Evolutionary conservation across 2,329 filamentous ascomycete species (phyloP), one percentile per base, ranked within the genome.

Genomic region (Cytospora paraplurivora): DNA sequence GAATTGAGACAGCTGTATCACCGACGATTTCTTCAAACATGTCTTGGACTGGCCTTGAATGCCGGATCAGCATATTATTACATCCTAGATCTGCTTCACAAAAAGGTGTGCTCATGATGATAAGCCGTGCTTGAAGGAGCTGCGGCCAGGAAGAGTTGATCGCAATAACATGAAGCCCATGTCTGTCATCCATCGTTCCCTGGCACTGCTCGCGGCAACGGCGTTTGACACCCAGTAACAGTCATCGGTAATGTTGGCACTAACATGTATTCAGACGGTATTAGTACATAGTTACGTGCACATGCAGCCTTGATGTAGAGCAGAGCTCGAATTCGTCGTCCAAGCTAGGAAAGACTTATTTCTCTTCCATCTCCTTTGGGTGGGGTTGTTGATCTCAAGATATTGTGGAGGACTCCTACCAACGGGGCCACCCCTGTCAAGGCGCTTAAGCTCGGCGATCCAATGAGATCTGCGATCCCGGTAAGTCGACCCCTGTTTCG

Each of bases 381-480:
- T 27, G 27, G 27, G 27, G 27, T 27, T 27, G 27, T 27, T 27
- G 27, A 27, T 27, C 27, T 27, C 27, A 27, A 27, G 4, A 27
- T 27, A 27, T 27, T 27, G 27, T 27, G 27, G 56, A 59, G 62
- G 56, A n/a, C 62, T 54, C 56, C 62, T 34, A 63, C 56, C 37
- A 56, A 47, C 50, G 35, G 50, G 50, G 56, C 32, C 27, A 44
- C 47, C 52, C 51, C 51, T 55, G 44, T 56, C 41, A 34, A 57
- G 51, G 59, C 60, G 62, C 56, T 58, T 59, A 58, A 59, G 59
- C 21, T 55, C 63, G 62, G 56, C 62, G 51, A 62, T 12, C 63
- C 54, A 66, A 62, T 59, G 62, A 47, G 53, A 55, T 59, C 49
- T 49, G 54, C 15, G 37, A 47, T 56, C 35, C 17, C 33, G 34